phyloP scores from a whole-genome alignment of 768 basidiomycete species.

The Tephrocybe sp. region DNA sequence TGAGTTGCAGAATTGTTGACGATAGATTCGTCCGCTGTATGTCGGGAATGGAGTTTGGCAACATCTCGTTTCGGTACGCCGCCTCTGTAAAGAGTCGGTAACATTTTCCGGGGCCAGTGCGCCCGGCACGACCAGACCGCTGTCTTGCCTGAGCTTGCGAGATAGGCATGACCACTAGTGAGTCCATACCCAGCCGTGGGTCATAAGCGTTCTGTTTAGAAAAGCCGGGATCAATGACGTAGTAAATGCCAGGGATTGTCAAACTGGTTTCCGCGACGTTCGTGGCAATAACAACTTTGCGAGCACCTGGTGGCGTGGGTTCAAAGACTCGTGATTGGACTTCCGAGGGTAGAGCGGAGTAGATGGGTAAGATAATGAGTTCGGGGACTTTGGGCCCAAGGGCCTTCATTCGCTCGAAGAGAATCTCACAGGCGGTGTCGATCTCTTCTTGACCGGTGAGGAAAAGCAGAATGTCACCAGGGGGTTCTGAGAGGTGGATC shows the following conservation, averaged over 20 bases:
- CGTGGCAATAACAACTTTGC: slow-evolving; percentile 99
- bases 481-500: slow-evolving; percentile 97
- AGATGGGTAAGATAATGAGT: slow-evolving; percentile 94
- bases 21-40: slow-evolving; percentile 95
- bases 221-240: slow-evolving; percentile 98
- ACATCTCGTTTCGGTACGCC: slow-evolving; percentile 98
- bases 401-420: slow-evolving; percentile 98
- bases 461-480: slow-evolving; percentile 95
- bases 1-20: slow-evolving; percentile 89
- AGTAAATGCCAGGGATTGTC: slow-evolving; percentile 98
- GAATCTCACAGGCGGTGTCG: slow-evolving; percentile 94
- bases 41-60: slow-evolving; percentile 96
- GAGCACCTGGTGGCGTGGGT: slow-evolving; percentile 95
- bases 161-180: slow-evolving; percentile 96
- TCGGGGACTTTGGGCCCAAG: slow-evolving; percentile 98
- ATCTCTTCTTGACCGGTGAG: slow-evolving; percentile 99
- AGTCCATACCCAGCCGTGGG: slow-evolving; percentile 97
- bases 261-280: slow-evolving; percentile 99
- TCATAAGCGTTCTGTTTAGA: slow-evolving; percentile 99
- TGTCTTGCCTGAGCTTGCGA: slow-evolving; percentile 98
- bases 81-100: slow-evolving; percentile 98
- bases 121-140: slow-evolving; percentile 92
- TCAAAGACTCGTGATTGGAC: slow-evolving; percentile 98
- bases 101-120: slow-evolving; percentile 97
- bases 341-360: slow-evolving; percentile 96